A percentile compares a stretch with the other conserved stretches of the same genome.
Conservation (phyloP, 164 flowering plant species). For the Stephania japonica region DNA sequence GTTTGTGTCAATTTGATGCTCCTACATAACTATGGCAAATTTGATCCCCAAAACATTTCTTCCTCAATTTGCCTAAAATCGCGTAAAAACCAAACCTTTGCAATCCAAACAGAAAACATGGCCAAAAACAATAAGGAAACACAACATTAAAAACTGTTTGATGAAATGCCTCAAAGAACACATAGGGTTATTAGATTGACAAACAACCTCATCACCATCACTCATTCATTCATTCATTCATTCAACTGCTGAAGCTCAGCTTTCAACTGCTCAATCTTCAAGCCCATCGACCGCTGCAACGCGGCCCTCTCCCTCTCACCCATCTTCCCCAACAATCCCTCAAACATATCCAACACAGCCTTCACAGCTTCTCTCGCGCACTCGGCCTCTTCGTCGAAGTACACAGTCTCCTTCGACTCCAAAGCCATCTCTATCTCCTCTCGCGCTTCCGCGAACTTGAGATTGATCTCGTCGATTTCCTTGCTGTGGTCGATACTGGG, state of each 20-base stretch:
- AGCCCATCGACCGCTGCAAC: conserved; percentile 82
- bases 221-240: conserved; percentile 46
- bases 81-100: neutral
- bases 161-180: neutral
- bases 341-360: conserved; percentile 58
- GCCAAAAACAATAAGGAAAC: neutral
- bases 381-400: conserved; percentile 87
- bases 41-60: neutral
- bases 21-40: no score
- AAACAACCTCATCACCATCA: conserved; percentile 26
- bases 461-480: conserved; percentile 75
- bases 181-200: neutral
- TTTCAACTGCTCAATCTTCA: conserved; percentile 92
- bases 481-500: conserved; percentile 36
- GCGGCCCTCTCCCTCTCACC: conserved; percentile 47
- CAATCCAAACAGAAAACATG: neutral
- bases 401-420: conserved; percentile 92
- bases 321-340: conserved; percentile 46
- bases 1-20: no score
- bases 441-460: conserved; percentile 90
- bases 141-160: neutral
- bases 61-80: neutral
- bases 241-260: conserved; percentile 83
- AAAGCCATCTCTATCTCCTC: conserved; percentile 92
- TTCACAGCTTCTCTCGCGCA: conserved; percentile 65